Evolutionary conservation across 306 rosid species (phyloP).

Genomic region (Malus sylvestris): DNA sequence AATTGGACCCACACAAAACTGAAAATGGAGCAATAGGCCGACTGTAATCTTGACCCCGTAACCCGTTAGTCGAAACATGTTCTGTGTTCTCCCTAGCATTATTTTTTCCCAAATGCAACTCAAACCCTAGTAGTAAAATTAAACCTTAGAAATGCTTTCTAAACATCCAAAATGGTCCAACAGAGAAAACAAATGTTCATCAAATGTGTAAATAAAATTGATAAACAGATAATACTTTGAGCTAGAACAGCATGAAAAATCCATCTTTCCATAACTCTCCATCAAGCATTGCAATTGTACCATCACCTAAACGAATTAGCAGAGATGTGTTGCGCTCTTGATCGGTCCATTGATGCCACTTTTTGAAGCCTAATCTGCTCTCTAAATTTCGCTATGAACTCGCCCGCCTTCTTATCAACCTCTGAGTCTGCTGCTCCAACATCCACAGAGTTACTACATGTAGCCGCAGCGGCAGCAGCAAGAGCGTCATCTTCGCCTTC

Average conservation of each 20-base stretch:
- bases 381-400: slow-evolving; percentile 87
- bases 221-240: background rate
- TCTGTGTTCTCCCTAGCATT: background rate
- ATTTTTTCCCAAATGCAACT: background rate
- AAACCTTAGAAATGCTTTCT: background rate
- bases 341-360: slow-evolving; percentile 54
- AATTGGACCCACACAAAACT: background rate
- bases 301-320: slow-evolving; percentile 42
- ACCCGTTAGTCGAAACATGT: background rate
- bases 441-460: slow-evolving; percentile 26
- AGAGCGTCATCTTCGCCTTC: slow-evolving; percentile 8
- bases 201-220: background rate
- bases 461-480: background rate
- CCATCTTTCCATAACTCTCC: background rate
- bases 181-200: background rate
- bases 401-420: slow-evolving; percentile 95
- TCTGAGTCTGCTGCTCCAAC: slow-evolving; percentile 54
- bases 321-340: slow-evolving; percentile 42
- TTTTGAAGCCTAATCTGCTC: slow-evolving; percentile 91
- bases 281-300: background rate
- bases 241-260: background rate
- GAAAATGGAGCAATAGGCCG: background rate
- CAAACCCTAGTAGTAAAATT: background rate
- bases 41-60: background rate
- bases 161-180: background rate